These are phyloP conservation scores for Apophysomyces trapeziformis DNA, from an alignment of 371 early-diverging fungal species.

Conservation along the genomic window DNA sequence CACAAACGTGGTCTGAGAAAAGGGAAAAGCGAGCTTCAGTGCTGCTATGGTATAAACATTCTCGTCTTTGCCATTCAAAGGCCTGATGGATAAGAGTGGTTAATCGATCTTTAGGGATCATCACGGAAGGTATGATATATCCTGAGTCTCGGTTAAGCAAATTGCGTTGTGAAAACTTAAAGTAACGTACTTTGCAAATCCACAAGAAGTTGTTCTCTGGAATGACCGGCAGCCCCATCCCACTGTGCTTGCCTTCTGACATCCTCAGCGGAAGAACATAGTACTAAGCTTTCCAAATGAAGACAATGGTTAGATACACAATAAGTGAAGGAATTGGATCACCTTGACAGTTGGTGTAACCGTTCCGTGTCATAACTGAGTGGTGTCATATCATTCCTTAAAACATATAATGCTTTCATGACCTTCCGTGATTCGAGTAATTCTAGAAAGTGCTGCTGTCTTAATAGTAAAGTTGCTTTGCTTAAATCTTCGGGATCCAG, in stretches of 20 bases:
- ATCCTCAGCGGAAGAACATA: slow-evolving; percentile 68
- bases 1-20: slow-evolving; percentile 78
- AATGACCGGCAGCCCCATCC: slow-evolving; percentile 79
- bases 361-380: slow-evolving; percentile 62
- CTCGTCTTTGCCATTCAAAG: slow-evolving; percentile 67
- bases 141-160: slow-evolving; percentile 26
- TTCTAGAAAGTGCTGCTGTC: slow-evolving; percentile 87
- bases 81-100: slow-evolving; percentile 85
- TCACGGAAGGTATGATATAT: slow-evolving; percentile 77
- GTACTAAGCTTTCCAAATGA: slow-evolving; percentile 53
- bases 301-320: background rate
- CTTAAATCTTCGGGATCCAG: slow-evolving; percentile 20
- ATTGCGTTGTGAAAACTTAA: background rate
- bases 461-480: slow-evolving; percentile 66
- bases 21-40: slow-evolving; percentile 63
- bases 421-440: slow-evolving; percentile 64
- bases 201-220: slow-evolving; percentile 67
- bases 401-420: slow-evolving; percentile 68
- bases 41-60: slow-evolving; percentile 87
- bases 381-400: slow-evolving; percentile 78
- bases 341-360: slow-evolving; percentile 55
- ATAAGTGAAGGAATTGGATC: slow-evolving; percentile 4
- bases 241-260: slow-evolving; percentile 69
- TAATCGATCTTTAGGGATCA: slow-evolving; percentile 88
- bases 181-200: slow-evolving; percentile 64